Conservation (phyloP, 306 rosid species). For the Trifolium pratense region DNA sequence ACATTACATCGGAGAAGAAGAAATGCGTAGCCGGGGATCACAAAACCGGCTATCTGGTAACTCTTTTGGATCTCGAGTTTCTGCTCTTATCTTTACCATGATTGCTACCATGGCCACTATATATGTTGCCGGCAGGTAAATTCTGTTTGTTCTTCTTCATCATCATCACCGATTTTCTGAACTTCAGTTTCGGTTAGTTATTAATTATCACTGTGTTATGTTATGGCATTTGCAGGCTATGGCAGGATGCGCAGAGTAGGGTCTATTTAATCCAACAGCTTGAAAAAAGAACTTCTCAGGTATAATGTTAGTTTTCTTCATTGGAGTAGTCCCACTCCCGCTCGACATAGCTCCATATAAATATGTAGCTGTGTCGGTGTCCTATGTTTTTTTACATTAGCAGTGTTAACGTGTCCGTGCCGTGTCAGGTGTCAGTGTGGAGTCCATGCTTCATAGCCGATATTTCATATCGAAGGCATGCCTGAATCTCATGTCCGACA, state of each 20-base stretch:
- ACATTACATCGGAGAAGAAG: no score
- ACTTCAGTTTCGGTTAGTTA: not conserved
- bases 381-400: no score
- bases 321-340: not conserved
- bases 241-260: slow-evolving; percentile 74
- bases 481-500: no score
- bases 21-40: slow-evolving; percentile 67
- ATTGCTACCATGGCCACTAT: slow-evolving; percentile 69
- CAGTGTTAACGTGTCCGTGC: no score
- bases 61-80: slow-evolving; percentile 58
- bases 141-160: slow-evolving; percentile 2
- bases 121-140: slow-evolving; percentile 78
- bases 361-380: no score
- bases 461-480: no score
- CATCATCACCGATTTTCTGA: not conserved
- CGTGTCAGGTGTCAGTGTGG: no score
- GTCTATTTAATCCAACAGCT: slow-evolving; percentile 60
- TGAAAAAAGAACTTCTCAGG: slow-evolving; percentile 55
- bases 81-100: slow-evolving; percentile 57
- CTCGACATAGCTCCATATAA: no score
- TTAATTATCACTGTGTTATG: not conserved
- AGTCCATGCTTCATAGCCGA: no score
- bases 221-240: slow-evolving; percentile 50
- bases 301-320: slow-evolving; percentile 39
- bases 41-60: slow-evolving; percentile 62